A percentile compares a stretch with the other conserved stretches of the same genome.
Conservation (phyloP, 2,329 filamentous ascomycete genomes). For the Xylariomycetidae sp. region DNA sequence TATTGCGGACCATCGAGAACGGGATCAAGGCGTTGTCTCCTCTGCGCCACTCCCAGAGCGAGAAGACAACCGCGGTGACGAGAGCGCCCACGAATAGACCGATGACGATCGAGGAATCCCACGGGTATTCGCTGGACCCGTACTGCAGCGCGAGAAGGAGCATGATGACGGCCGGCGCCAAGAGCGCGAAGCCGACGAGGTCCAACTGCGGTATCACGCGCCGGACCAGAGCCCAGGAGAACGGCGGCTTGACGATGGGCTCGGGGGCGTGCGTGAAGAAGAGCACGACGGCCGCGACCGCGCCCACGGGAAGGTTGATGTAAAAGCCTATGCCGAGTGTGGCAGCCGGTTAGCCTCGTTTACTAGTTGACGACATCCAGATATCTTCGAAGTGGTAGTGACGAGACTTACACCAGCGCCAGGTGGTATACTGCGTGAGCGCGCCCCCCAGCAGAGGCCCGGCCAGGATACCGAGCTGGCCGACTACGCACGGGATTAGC, state of each 20-base stretch:
- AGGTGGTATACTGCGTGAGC: background rate
- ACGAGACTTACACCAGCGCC: conserved; percentile 2
- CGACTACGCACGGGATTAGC: background rate
- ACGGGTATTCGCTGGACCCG: conserved; percentile 34
- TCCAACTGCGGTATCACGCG: conserved; percentile 27
- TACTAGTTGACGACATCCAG: conserved; percentile 1
- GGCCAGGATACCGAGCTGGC: background rate
- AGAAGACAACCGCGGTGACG: conserved; percentile 27
- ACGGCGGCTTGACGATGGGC: conserved; percentile 3
- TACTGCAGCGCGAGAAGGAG: conserved; percentile 40
- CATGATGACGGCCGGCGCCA: conserved; percentile 36
- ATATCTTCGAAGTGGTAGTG: background rate
- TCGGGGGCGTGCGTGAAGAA: conserved; percentile 10
- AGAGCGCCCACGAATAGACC: conserved; percentile 34
- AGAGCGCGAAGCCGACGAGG: conserved; percentile 34
- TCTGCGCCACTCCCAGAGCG: conserved; percentile 34
- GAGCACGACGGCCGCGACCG: conserved; percentile 23
- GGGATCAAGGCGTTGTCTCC: conserved; percentile 46
- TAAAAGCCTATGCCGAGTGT: conserved; percentile 24
- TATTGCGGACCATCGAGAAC: conserved; percentile 34
- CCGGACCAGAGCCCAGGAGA: conserved; percentile 5
- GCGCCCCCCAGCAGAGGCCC: conserved; percentile 2
- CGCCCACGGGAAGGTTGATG: conserved; percentile 40
- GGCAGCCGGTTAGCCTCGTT: background rate
- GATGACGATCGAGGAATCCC: conserved; percentile 32